Percentiles rank a stretch among this genome's conserved stretches.
Evolutionary conservation across 2,329 filamentous ascomycete genomes (phyloP).

Genomic region (Blastomyces silverae): DNA sequence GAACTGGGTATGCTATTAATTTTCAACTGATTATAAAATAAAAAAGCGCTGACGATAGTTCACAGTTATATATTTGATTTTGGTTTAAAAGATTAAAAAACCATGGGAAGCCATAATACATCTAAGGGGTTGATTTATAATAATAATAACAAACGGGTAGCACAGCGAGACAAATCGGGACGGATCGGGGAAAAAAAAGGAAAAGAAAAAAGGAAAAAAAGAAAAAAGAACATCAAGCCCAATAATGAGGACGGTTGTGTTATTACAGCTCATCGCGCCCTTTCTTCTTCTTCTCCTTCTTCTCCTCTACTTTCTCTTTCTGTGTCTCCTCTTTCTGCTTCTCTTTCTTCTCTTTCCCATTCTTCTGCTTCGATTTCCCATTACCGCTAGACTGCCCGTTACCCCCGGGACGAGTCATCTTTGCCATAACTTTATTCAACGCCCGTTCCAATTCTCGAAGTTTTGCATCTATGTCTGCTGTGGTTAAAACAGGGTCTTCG

Average conservation of each 20-base stretch:
- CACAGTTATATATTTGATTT: neutral
- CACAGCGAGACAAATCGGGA: neutral
- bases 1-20: neutral
- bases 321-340: slow-evolving; percentile 23
- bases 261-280: slow-evolving; percentile 21
- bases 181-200: neutral
- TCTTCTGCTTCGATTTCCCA: slow-evolving; percentile 23
- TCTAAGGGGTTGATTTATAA: neutral
- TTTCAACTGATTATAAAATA: too few relatives aligned
- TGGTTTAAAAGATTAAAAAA: neutral
- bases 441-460: slow-evolving; percentile 63
- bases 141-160: neutral
- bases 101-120: neutral
- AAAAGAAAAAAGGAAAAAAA: neutral
- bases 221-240: neutral
- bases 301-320: slow-evolving; percentile 25
- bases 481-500: slow-evolving; percentile 67
- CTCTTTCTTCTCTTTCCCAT: slow-evolving; percentile 30
- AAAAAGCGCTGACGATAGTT: neutral
- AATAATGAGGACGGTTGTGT: neutral
- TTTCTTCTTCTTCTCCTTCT: slow-evolving; percentile 23
- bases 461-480: slow-evolving; percentile 64
- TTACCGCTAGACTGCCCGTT: slow-evolving; percentile 22
- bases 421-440: slow-evolving; percentile 64
- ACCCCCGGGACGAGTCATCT: slow-evolving; percentile 43